Evolutionary conservation across 2,329 filamentous ascomycete genomes (phyloP), one percentile per base, ranked within the genome.

Genomic region (Alternaria infectoria): DNA sequence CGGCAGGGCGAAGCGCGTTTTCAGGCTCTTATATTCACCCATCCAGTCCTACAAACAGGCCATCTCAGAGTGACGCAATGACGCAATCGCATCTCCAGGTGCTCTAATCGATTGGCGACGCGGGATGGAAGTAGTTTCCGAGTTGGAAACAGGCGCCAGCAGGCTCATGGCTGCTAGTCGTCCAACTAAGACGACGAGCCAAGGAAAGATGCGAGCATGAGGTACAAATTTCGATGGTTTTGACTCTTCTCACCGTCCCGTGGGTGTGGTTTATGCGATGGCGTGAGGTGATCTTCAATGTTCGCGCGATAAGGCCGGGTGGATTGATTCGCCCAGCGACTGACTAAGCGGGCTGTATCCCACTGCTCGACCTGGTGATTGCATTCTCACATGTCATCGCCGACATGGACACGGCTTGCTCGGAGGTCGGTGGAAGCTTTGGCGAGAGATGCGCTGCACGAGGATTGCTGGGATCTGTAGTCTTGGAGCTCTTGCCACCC

Each of bases 11-110:
- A 62, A 57, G 54, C 57, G 67, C 59, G 60, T 62, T 26, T 50
- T 55, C 57, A 66, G 45, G 44, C 21, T 67, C 71, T 78, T 78
- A 77, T 78, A 78, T 74, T 75, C 69, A 65, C 64, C 74, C 70
- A 70, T 74, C 70, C 61, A 68, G 54, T 52, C 66, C 59, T 25
- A 49, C 44, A 57, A 66, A 59, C 66, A 74, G 65, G 59, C 61
- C 56, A 66, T 62, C 54, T 51, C 12, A 23, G 43, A 61, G 54
- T 57, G 44, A 66, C 43, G 44, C 61, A 62, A 75, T 77, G 74
- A 76, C 74, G 74, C 73, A 74, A 76, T 64, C 62, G 26, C 64
- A 60, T 67, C 21, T 46, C 32, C 52, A 64, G 59, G 52, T 43
- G 23, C 43, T 67, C 47, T 26, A 64, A 58, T 47, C 58, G 63